phyloP scores from a whole-genome alignment of 805 yeast genomes.

The Saturnispora serradocipensis region DNA sequence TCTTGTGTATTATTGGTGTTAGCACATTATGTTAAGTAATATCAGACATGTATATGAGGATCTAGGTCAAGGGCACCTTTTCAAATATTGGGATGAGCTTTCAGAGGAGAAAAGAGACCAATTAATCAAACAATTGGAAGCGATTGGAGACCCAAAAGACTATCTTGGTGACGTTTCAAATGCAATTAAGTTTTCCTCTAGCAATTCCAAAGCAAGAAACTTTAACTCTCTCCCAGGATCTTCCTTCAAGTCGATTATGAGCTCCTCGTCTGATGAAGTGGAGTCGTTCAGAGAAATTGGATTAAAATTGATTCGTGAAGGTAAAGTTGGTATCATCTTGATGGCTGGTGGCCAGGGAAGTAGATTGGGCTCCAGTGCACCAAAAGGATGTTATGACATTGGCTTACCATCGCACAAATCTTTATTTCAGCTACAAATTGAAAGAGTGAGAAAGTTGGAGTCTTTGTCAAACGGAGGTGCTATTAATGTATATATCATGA shows the following conservation, averaged over 20 bases:
- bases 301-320: constrained; percentile 52
- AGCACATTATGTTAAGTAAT: neutral
- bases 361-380: constrained; percentile 78
- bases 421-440: constrained; percentile 89
- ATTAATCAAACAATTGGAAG: constrained; percentile 34
- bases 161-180: constrained; percentile 34
- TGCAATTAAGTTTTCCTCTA: constrained; percentile 35
- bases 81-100: constrained; percentile 37
- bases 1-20: neutral
- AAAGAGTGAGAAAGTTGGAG: constrained; percentile 61
- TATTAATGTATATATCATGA: constrained; percentile 89
- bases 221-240: constrained; percentile 45
- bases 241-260: constrained; percentile 42
- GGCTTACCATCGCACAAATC: constrained; percentile 78
- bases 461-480: constrained; percentile 34
- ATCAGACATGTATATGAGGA: constrained; percentile 24
- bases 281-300: constrained; percentile 39
- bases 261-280: constrained; percentile 23
- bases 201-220: constrained; percentile 16
- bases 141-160: constrained; percentile 33
- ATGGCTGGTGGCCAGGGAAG: constrained; percentile 99
- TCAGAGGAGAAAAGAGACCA: constrained; percentile 26
- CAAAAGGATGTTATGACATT: constrained; percentile 91
- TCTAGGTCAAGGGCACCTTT: constrained; percentile 48
- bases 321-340: constrained; percentile 78